Evolutionary conservation across 768 basidiomycete genomes (phyloP), one percentile per base, ranked within the genome.

Genomic region (Tulasnella calospora): DNA sequence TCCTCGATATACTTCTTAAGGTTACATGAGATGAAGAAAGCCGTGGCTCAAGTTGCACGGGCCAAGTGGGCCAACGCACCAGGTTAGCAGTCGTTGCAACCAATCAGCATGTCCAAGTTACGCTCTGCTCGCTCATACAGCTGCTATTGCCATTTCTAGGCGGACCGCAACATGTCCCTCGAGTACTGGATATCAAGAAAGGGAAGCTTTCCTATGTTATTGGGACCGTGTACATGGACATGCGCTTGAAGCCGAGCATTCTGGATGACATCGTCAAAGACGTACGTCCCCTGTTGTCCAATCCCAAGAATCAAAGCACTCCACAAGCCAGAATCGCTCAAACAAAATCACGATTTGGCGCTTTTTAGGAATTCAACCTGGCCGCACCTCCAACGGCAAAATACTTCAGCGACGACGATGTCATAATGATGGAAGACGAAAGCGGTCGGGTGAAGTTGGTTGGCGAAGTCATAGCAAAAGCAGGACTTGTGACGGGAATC

Each of bases 231-330:
- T 99, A 98, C 84, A 92, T 99, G 91, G 96, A 99, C 79, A 99
- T 99, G 98, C 94, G 96, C 12, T 87, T 99, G 74, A 99, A 99
- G 83, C 97, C 97, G 0, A 99, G 98, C 82, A 94, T 99, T n/a
- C 88, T 99, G 80, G 93, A 95, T 81, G 98, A 99, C 80, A 89
- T 99, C 80, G 95, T 92, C 33, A 89, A 94, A 83, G 96, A 99
- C 82, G 98, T 98, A 82, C 81, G 94, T 87, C 30, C 76, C n/a
- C 35, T 41, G 41, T 55, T 55, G 41, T 44, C 17, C 38, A 79
- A 44, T 44, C 69, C n/a, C 61, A n/a, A 67, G n/a, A 3, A 30
- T n/a, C 61, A 35, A 67, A 21, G 61, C 33, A 41, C 2, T 38
- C 33, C 41, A 21, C 47, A 75, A 78, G 9, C 23, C 23, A 36